Percentiles rank a stretch among this genome's conserved stretches.
phyloP scores from a whole-genome alignment of 306 rosid species.

The Casuarina glauca region DNA sequence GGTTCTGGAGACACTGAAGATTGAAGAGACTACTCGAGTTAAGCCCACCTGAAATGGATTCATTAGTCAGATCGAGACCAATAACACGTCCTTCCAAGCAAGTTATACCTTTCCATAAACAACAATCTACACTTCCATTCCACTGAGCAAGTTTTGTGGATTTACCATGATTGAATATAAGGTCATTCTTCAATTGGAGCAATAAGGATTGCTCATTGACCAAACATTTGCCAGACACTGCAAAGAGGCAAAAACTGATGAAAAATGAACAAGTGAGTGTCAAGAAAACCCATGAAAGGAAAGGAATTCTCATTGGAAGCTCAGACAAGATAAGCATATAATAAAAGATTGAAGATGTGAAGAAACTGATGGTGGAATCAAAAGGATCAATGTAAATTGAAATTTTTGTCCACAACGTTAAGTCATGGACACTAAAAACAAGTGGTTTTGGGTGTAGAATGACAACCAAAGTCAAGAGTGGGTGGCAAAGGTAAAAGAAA shows the following conservation, averaged over 20 bases:
- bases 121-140: constrained; percentile 14
- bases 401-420: background rate
- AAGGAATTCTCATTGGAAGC: background rate
- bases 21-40: constrained; percentile 30
- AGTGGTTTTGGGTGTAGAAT: no score
- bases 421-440: no score
- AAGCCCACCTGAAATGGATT: constrained; percentile 35
- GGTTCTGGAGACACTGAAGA: constrained; percentile 27
- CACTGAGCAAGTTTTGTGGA: background rate
- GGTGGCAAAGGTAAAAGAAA: no score
- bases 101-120: constrained; percentile 38
- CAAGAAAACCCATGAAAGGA: background rate
- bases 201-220: background rate
- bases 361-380: background rate
- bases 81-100: constrained; percentile 12
- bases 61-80: constrained; percentile 34
- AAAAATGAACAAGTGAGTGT: fast-evolving
- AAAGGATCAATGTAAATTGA: constrained; percentile 22
- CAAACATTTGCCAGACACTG: constrained; percentile 20
- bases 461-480: no score
- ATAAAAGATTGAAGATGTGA: background rate
- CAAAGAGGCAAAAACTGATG: background rate
- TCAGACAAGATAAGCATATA: background rate
- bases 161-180: background rate
- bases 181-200: background rate